Evolutionary conservation across 2,329 filamentous ascomycete species (phyloP).

Genomic region (Pleomassaria siparia): DNA sequence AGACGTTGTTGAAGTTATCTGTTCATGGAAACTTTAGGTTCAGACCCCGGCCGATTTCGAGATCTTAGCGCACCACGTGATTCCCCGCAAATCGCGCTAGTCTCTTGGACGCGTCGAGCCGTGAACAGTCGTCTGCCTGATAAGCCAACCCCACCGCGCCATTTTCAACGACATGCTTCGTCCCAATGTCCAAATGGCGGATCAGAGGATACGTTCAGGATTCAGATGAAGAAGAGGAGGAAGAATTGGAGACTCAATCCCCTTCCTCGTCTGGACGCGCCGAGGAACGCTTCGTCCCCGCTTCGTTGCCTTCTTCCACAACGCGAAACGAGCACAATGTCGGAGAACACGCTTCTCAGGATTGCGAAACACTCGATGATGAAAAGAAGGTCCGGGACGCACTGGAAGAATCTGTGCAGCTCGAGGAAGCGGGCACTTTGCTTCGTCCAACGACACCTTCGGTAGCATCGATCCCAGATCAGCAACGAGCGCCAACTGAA

Average conservation of each 20-base stretch:
- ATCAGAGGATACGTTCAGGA: slow-evolving; percentile 53
- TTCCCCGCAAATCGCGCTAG: background rate
- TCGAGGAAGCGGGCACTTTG: background rate
- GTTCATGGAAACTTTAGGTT: background rate
- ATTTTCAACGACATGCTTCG: slow-evolving; percentile 35
- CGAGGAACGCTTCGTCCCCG: slow-evolving; percentile 17
- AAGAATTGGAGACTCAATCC: slow-evolving; percentile 29
- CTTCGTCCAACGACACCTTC: slow-evolving; percentile 21
- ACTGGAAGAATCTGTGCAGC: background rate
- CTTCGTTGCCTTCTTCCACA: too few species aligned
- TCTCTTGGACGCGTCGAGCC: slow-evolving; percentile 2
- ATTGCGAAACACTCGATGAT: background rate
- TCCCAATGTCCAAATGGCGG: slow-evolving; percentile 53
- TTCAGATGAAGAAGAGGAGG: slow-evolving; percentile 53
- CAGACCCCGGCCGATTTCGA: background rate
- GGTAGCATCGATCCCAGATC: slow-evolving; percentile 17
- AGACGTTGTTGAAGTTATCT: background rate
- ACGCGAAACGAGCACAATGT: background rate
- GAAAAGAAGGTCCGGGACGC: background rate
- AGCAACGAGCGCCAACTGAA: slow-evolving; percentile 12
- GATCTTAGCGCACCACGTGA: background rate
- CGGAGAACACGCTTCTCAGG: background rate
- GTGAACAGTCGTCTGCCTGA: background rate
- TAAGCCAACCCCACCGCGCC: background rate
- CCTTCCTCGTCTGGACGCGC: slow-evolving; percentile 8